These are phyloP conservation scores for Daldinia vernicosa DNA, from an alignment of 495 filamentous ascomycete species.

Conservation along the genomic window DNA sequence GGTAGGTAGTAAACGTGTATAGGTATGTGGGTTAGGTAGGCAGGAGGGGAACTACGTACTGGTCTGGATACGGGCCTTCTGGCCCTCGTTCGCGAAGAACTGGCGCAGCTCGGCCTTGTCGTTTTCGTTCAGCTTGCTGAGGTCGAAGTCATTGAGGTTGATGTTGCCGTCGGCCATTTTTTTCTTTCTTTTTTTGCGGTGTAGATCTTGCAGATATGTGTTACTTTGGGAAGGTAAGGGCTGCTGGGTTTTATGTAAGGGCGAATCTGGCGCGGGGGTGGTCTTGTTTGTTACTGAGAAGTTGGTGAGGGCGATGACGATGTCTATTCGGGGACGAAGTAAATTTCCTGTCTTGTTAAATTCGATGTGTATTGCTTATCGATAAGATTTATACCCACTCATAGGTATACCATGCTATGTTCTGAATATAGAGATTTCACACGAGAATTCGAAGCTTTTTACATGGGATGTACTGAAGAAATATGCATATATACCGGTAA, in stretches of 20 bases:
- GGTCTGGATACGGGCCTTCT: conserved; percentile 81
- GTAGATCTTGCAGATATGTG: background rate
- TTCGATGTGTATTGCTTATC: background rate
- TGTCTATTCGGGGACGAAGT: background rate
- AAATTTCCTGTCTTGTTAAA: background rate
- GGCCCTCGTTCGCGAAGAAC: conserved; percentile 79
- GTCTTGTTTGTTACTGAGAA: too few relatives aligned
- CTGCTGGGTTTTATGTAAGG: background rate
- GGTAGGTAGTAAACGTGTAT: too few relatives aligned
- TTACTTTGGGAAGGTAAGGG: background rate
- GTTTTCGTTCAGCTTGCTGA: conserved; percentile 76
- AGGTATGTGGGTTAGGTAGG: too few relatives aligned
- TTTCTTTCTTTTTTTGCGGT: too few relatives aligned
- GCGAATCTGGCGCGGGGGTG: too few relatives aligned
- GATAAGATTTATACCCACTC: conserved; percentile 3
- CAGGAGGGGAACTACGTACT: conserved; percentile 62
- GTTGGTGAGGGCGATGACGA: background rate
- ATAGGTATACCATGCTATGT: background rate
- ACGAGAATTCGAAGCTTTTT: background rate
- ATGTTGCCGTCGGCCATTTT: conserved; percentile 34
- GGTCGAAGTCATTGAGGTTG: conserved; percentile 57
- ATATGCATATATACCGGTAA: background rate
- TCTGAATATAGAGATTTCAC: background rate
- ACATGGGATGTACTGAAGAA: background rate
- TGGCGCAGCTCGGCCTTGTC: conserved; percentile 89